phyloP scores from a whole-genome alignment of 1,284 basidiomycete genomes.

The Apiotrichum brassicae region DNA sequence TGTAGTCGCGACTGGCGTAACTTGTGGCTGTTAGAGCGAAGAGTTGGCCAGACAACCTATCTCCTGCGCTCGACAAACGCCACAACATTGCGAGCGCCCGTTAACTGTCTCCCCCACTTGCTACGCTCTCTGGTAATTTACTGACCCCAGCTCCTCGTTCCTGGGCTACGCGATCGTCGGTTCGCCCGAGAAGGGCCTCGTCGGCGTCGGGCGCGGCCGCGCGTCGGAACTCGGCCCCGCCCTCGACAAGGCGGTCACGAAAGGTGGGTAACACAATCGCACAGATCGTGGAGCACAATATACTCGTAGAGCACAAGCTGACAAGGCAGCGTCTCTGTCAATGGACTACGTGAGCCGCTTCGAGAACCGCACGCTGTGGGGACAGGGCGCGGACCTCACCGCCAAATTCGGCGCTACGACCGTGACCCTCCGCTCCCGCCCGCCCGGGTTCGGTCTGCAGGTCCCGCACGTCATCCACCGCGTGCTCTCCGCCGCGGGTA shows the following conservation, averaged over 20 bases:
- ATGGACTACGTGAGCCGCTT: conserved; percentile 88
- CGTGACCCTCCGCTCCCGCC: conserved; percentile 77
- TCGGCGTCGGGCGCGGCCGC: conserved; percentile 86
- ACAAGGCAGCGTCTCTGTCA: conserved; percentile 31
- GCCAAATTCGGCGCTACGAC: conserved; percentile 80
- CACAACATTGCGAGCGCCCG: no score
- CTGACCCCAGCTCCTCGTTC: conserved; percentile 5
- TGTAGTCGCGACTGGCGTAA: no score
- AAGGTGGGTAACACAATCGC: conserved; percentile 55
- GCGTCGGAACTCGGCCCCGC: conserved; percentile 56
- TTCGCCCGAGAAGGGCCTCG: conserved; percentile 73
- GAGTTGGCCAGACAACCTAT: no score
- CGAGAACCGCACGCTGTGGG: conserved; percentile 83
- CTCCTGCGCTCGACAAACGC: no score
- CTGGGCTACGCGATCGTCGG: conserved; percentile 66
- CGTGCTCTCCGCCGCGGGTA: conserved; percentile 83
- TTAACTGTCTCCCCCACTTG: no score
- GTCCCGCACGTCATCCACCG: conserved; percentile 82
- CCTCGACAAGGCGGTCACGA: conserved; percentile 59
- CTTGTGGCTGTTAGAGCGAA: no score
- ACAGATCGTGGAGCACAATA: no score
- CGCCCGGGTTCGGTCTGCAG: conserved; percentile 82
- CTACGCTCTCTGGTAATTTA: no score
- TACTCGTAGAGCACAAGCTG: no score
- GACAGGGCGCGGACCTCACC: conserved; percentile 56